Evolutionary conservation across 2,329 filamentous ascomycete genomes (phyloP), one percentile per base, ranked within the genome.

Genomic region (Penicillium frequentans): DNA sequence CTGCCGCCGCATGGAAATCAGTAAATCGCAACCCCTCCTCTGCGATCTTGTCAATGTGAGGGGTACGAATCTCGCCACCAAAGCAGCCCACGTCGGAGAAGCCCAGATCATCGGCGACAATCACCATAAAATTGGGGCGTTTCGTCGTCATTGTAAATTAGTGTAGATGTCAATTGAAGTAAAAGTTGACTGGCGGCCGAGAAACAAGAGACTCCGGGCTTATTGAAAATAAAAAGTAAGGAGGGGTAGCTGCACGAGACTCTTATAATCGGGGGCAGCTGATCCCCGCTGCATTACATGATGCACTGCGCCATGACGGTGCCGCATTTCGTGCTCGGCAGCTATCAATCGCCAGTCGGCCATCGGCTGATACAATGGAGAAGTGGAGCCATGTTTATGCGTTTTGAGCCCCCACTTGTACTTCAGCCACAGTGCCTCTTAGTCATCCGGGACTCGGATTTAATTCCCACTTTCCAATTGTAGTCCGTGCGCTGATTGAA

Each of bases 1-100:
- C 85, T 2, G 85, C 82, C 0, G 86, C 85, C 1, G 85, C 82
- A 65, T 88, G 86, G 69, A 86, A 88, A 63, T 87, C 83, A 0
- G 84, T 87, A 65, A 87, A 85, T 5, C 84, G 81, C 21, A 88
- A 70, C 29, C 84, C 81, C 54, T 79, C 72, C 70, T 77, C 72
- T 3, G 82, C 78, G 3, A 59, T 59, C 49, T 79, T 80, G 70
- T 86, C 82, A 37, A 87, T 75, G 64, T 84, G 82, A 0, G 84
- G 84, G 0, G 84, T 87, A 35, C 79, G 77, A 63, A 87, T 86
- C 70, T 87, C 84, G 59, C 82, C 79, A 44, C 85, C 84, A 63
- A 84, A 87, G 64, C 81, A 81, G 48, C 81, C 80, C 21, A 84
- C 76, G 62, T 87, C 84, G 46, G 81, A 82, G 75, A 84, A 86